Percentiles rank a stretch among this genome's conserved stretches.
Conservation (phyloP, 2,329 filamentous ascomycete species). For the Trichophaea hybrida region DNA sequence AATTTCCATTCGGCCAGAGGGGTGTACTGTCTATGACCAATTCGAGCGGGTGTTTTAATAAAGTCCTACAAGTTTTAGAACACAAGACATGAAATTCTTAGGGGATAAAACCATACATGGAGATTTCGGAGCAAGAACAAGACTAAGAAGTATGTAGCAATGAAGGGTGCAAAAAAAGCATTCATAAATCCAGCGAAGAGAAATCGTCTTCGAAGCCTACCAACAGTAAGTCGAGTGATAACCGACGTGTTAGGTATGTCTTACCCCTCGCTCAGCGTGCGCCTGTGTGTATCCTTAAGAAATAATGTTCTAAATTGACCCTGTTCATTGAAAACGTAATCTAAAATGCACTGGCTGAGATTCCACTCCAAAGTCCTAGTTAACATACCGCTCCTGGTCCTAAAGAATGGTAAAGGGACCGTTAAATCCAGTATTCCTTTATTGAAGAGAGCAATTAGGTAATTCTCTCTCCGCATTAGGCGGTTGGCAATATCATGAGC, state of each 20-base stretch:
- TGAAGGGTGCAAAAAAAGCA: constrained; percentile 70
- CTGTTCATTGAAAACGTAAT: constrained; percentile 82
- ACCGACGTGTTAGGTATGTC: neutral
- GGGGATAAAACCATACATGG: constrained; percentile 44
- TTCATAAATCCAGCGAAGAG: constrained; percentile 74
- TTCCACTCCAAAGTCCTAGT: constrained; percentile 88
- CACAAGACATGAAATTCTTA: neutral
- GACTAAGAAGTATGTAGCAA: constrained; percentile 72
- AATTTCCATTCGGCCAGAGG: constrained; percentile 96
- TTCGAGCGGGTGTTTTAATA: constrained; percentile 76
- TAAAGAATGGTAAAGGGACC: constrained; percentile 69
- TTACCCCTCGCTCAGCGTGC: constrained; percentile 56
- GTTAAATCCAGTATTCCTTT: constrained; percentile 86
- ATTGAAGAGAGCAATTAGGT: constrained; percentile 91
- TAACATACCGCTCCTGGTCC: constrained; percentile 58
- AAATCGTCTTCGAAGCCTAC: constrained; percentile 54
- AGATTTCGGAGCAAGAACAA: constrained; percentile 93
- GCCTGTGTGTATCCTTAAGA: constrained; percentile 66
- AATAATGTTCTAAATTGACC: constrained; percentile 80
- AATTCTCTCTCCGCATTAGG: constrained; percentile 92
- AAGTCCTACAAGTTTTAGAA: constrained; percentile 54
- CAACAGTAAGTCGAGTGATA: constrained; percentile 6
- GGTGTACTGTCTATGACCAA: constrained; percentile 82
- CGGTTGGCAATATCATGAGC: constrained; percentile 95
- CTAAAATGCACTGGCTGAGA: constrained; percentile 74